phyloP scores from a whole-genome alignment of 768 basidiomycete genomes.

The Xerocomus spinulosus region DNA sequence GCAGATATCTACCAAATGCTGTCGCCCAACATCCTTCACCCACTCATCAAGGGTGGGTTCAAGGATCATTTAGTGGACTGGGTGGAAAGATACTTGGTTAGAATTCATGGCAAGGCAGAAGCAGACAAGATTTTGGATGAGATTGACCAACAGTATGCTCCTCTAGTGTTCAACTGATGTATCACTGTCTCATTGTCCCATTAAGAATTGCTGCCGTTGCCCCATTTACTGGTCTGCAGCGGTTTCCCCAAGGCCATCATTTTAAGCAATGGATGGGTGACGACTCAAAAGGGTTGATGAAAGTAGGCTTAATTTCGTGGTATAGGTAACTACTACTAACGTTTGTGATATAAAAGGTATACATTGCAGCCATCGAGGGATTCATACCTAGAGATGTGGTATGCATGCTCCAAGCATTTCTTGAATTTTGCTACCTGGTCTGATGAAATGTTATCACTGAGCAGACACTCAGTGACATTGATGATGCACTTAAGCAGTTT shows the following conservation, averaged over 20 bases:
- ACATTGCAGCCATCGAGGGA: slow-evolving; percentile 26
- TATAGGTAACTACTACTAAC: no score
- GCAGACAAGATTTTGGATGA: slow-evolving; percentile 24
- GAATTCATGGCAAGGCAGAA: neutral
- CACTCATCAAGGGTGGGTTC: neutral
- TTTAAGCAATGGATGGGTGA: slow-evolving; percentile 38
- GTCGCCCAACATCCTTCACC: neutral
- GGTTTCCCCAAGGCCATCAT: slow-evolving; percentile 27
- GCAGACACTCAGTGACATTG: slow-evolving; percentile 13
- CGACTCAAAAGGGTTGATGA: slow-evolving; percentile 37
- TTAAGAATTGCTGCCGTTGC: slow-evolving; percentile 30
- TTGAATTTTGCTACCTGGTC: slow-evolving; percentile 9
- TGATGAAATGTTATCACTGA: slow-evolving; percentile 16
- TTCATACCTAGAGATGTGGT: slow-evolving; percentile 18
- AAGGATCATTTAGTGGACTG: slow-evolving; percentile 3
- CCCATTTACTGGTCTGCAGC: slow-evolving; percentile 24
- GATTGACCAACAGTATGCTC: slow-evolving; percentile 29
- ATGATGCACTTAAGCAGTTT: slow-evolving; percentile 16
- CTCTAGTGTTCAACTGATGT: no score
- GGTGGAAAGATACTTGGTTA: neutral
- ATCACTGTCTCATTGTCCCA: no score
- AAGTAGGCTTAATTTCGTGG: no score
- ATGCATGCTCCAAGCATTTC: slow-evolving; percentile 13
- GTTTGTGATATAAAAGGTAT: no score
- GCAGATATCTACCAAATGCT: slow-evolving; percentile 30